Evolutionary conservation across 371 early-diverging fungal genomes (phyloP).

Genomic region (Lichtheimia hyalospora): DNA sequence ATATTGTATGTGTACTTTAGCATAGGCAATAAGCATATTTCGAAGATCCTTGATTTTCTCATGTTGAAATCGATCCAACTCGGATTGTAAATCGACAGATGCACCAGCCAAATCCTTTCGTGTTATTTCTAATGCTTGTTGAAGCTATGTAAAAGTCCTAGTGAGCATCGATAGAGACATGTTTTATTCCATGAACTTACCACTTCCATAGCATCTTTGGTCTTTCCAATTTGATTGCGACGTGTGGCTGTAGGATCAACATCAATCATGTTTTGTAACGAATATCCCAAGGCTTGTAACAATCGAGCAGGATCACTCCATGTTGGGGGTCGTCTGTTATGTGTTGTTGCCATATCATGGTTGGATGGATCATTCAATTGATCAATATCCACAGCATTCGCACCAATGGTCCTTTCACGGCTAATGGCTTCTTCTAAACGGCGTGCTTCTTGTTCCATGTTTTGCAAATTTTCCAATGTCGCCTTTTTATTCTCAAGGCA

Average conservation of each 20-base stretch:
- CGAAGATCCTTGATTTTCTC: slow-evolving; percentile 86
- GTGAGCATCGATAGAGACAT: neutral
- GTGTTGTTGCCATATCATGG: slow-evolving; percentile 4
- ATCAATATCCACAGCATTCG: slow-evolving; percentile 28
- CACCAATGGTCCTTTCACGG: slow-evolving; percentile 30
- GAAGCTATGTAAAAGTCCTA: slow-evolving; percentile 44
- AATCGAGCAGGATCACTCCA: slow-evolving; percentile 43
- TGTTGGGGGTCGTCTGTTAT: slow-evolving; percentile 30
- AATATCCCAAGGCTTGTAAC: slow-evolving; percentile 68
- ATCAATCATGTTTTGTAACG: slow-evolving; percentile 87
- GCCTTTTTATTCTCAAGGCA: slow-evolving; percentile 67
- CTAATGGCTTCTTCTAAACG: slow-evolving; percentile 78
- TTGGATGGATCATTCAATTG: slow-evolving; percentile 16
- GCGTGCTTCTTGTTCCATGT: slow-evolving; percentile 83
- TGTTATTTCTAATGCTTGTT: slow-evolving; percentile 71
- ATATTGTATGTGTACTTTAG: slow-evolving; percentile 82
- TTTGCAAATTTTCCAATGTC: slow-evolving; percentile 64
- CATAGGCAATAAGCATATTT: slow-evolving; percentile 76
- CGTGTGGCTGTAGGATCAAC: slow-evolving; percentile 92
- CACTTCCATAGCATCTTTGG: slow-evolving; percentile 75
- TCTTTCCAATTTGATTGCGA: slow-evolving; percentile 84
- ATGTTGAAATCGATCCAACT: slow-evolving; percentile 89
- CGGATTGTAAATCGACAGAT: slow-evolving; percentile 77
- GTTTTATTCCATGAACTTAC: slow-evolving; percentile 24
- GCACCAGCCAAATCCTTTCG: slow-evolving; percentile 70